phyloP scores from a whole-genome alignment of 805 yeast species.

The Zygoascus biomembranicola region DNA sequence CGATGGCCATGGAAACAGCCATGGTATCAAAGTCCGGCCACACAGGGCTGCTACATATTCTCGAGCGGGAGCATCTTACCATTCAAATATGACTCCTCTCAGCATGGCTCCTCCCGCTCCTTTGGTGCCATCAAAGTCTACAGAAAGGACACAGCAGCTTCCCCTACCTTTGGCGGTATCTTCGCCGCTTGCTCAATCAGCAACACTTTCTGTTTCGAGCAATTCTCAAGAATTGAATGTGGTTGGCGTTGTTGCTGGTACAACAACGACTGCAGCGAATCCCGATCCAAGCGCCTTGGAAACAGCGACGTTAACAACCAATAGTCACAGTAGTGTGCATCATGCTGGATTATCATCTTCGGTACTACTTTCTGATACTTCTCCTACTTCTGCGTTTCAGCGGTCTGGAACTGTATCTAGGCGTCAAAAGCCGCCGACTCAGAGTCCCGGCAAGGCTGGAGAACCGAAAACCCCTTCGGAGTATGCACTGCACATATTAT shows the following conservation, averaged over 20 bases:
- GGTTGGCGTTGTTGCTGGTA: background rate
- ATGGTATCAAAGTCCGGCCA: conserved; percentile 10
- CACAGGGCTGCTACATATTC: conserved; percentile 18
- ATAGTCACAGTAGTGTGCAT: too few relatives aligned
- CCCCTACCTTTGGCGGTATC: background rate
- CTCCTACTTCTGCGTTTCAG: background rate
- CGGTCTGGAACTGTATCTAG: background rate
- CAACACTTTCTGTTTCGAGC: background rate
- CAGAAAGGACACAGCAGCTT: background rate
- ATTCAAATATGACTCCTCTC: background rate
- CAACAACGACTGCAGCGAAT: too few relatives aligned
- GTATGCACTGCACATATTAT: conserved; percentile 86
- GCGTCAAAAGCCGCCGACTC: background rate
- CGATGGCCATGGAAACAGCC: background rate
- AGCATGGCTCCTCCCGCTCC: background rate
- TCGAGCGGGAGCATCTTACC: conserved; percentile 3
- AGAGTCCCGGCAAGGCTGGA: conserved; percentile 2
- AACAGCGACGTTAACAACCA: too few relatives aligned
- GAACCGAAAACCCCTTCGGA: conserved; percentile 40
- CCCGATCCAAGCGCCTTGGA: too few relatives aligned
- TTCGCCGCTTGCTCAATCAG: background rate
- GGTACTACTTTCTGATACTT: background rate
- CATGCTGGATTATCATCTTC: background rate
- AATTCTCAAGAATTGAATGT: background rate
- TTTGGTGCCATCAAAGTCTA: background rate